phyloP scores from a whole-genome alignment of 176 grass and related monocot genomes.

The Eremochloa ophiuroides region DNA sequence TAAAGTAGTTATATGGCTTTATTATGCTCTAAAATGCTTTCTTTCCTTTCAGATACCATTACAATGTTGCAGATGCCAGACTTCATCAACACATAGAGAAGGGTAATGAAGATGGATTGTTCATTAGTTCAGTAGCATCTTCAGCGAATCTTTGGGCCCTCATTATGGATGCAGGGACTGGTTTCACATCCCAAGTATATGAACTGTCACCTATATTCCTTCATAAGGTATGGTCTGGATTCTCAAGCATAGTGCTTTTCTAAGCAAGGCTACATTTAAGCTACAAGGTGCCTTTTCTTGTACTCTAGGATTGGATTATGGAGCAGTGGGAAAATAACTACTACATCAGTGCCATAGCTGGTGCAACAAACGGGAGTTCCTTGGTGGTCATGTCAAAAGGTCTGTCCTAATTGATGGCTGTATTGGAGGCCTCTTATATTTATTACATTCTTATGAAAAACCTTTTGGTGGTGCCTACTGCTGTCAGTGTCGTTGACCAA shows the following conservation, averaged over 20 bases:
- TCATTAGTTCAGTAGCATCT: slow-evolving; percentile 91
- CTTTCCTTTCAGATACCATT: slow-evolving; percentile 70
- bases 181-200: slow-evolving; percentile 91
- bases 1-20: background rate
- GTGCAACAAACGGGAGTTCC: slow-evolving; percentile 86
- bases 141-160: slow-evolving; percentile 91
- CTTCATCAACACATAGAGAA: slow-evolving; percentile 97
- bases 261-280: background rate
- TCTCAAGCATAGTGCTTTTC: slow-evolving; percentile 13
- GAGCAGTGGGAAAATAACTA: slow-evolving; percentile 98
- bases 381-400: slow-evolving; percentile 99
- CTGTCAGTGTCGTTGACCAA: background rate
- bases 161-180: slow-evolving; percentile 98
- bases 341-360: slow-evolving; percentile 96
- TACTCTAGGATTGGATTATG: slow-evolving; percentile 95
- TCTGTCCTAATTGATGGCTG: slow-evolving; percentile 29
- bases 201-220: slow-evolving; percentile 91
- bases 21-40: background rate
- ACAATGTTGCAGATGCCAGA: slow-evolving; percentile 89
- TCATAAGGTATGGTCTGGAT: slow-evolving; percentile 65
- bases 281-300: slow-evolving; percentile 25
- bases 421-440: background rate
- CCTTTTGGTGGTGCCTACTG: background rate
- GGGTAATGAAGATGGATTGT: slow-evolving; percentile 95
- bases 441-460: background rate